Base-by-base conservation (phyloP, 208 protist genomes). In the Blechomonas ayalai region DNA sequence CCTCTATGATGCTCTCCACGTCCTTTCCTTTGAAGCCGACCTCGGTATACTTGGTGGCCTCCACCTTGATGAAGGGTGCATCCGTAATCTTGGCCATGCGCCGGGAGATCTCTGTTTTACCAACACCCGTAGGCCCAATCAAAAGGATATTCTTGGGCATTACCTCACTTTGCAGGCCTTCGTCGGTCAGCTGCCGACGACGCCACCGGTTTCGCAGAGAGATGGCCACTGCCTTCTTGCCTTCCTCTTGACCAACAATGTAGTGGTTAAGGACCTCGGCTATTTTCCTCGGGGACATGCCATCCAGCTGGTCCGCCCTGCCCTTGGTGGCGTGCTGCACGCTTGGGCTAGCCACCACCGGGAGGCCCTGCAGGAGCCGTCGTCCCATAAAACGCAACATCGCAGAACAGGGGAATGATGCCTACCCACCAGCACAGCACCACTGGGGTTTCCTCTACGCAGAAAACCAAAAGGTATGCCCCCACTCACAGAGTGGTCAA, bases 21-120 rank as follows among this genome's bases (percentile, higher is more conserved):
- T 98, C 95, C 51, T 96, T 93, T 20, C 92, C 92, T 38, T 97
- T 95, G 64, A 97, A 97, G 20, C 89, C 89, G 0, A 96, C 89
- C 51, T 98, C 96, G 1, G 97, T 99, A 69, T 97, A 99, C 75
- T 98, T 98, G 24, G 97, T 99, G 9, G 96, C 96, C 70, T 99
- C 96, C 6, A 98, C 96, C 66, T 98, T 98, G 16, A 99, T 73
- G 57, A 99, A 99, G 2, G 97, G 97, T 0, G 96, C 92, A 39
- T 98, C 74, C 1, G 95, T 91, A 59, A 99, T 82, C 54, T 92
- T 95, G 4, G 96, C 96, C 69, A 99, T 90, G 36, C 97, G 70
- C 12, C 97, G 74, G 5, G 96, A 89, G 26, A 99, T 97, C 60
- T 99, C 96, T 23, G 88, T 97, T 59, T 97, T 97, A 23, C 91